These are phyloP conservation scores for Taiozyma onychis DNA, from an alignment of 1,139 yeast genomes.

Conservation along the genomic window DNA sequence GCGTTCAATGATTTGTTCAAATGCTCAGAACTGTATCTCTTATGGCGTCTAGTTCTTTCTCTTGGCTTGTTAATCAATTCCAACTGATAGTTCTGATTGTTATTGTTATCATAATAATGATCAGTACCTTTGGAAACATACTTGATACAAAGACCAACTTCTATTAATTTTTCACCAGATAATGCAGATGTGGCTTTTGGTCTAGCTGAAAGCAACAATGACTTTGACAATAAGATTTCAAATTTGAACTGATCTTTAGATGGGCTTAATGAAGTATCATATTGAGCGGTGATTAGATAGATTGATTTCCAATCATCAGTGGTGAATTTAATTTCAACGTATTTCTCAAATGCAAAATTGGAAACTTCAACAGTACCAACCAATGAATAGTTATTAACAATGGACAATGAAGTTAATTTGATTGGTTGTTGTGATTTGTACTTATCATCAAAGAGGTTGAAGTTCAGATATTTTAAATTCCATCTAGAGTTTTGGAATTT, in stretches of 20 bases:
- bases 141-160: conserved; percentile 22
- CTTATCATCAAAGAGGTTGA: conserved; percentile 11
- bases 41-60: conserved; percentile 2
- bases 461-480: conserved; percentile 15
- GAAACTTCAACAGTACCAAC: conserved; percentile 56
- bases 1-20: background rate
- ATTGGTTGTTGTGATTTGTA: conserved; percentile 47
- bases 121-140: conserved; percentile 15
- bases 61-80: conserved; percentile 10
- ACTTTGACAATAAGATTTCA: conserved; percentile 18
- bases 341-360: conserved; percentile 49
- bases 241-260: conserved; percentile 39
- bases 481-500: conserved; percentile 12
- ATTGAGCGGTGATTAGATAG: conserved; percentile 45
- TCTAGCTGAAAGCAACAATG: conserved; percentile 15
- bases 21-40: background rate
- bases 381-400: conserved; percentile 37
- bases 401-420: conserved; percentile 34
- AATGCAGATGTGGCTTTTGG: background rate
- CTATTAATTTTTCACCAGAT: conserved; percentile 3
- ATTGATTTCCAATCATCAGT: conserved; percentile 52
- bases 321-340: conserved; percentile 45
- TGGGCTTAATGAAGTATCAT: conserved; percentile 42
- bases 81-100: conserved; percentile 16
- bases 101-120: conserved; percentile 22